Evolutionary conservation across 1,284 basidiomycete species (phyloP).

Genomic region (Ustilago xerochloae): DNA sequence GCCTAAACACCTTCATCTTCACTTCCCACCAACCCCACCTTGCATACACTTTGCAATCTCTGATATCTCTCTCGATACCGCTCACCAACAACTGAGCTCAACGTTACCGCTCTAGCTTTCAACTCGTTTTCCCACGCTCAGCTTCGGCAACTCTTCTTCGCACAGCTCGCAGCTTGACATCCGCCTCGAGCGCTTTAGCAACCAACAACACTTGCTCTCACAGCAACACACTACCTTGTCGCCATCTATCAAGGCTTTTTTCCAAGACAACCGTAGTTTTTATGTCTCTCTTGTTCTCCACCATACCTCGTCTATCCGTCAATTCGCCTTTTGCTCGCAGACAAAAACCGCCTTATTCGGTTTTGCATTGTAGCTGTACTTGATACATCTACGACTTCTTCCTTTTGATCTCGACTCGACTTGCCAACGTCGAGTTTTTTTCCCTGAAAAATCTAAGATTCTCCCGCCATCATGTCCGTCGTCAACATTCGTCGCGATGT

Average conservation of each 20-base stretch:
- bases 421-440: conserved; percentile 6
- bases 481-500: conserved; percentile 99
- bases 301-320: conserved; percentile 51
- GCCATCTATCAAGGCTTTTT: conserved; percentile 14
- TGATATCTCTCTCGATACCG: too few species aligned
- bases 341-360: conserved; percentile 50
- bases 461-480: conserved; percentile 71
- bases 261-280: conserved; percentile 36
- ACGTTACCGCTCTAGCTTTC: too few species aligned
- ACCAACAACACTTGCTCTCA: background rate
- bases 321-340: conserved; percentile 48
- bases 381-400: conserved; percentile 33
- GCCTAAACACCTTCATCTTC: background rate
- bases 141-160: background rate
- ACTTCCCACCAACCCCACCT: background rate
- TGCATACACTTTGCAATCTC: conserved; percentile 3
- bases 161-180: background rate
- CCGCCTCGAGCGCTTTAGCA: background rate
- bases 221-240: conserved; percentile 5
- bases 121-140: background rate
- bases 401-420: conserved; percentile 9
- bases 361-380: conserved; percentile 45
- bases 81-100: too few species aligned
- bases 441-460: background rate
- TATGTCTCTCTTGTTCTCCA: conserved; percentile 52